Percentiles rank a stretch among this genome's conserved stretches.
Conservation (phyloP, 139 green algal genomes). For the Chlamydomonas incerta region DNA sequence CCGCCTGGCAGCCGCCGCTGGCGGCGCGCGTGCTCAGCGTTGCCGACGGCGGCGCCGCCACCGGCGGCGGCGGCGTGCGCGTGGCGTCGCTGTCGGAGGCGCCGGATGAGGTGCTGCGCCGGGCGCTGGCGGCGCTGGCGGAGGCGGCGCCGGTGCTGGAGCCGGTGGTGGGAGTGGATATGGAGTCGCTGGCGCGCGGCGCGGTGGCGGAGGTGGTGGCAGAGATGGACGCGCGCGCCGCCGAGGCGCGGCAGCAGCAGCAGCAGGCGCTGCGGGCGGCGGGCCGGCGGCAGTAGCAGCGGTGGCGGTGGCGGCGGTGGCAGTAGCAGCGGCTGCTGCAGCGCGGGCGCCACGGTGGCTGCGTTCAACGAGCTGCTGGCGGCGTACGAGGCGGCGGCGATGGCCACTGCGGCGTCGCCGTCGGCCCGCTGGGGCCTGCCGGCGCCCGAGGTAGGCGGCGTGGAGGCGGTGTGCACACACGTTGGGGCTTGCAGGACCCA, state of each 20-base stretch:
- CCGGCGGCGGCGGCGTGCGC: neutral
- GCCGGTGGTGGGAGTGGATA: constrained; percentile 14
- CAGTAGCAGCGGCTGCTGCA: neutral
- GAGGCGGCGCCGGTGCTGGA: constrained; percentile 5
- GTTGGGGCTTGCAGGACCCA: too few species aligned
- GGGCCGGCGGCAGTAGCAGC: too few species aligned
- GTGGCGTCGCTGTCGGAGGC: constrained; percentile 25
- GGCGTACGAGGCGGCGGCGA: constrained; percentile 17
- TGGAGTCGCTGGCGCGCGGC: constrained; percentile 2
- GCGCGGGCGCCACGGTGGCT: neutral
- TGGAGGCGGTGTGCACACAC: too few species aligned
- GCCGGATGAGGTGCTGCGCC: constrained; percentile 11
- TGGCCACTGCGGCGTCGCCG: neutral
- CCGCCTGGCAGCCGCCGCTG: neutral
- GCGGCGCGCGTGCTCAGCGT: neutral
- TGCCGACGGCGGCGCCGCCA: neutral
- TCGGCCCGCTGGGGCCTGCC: constrained; percentile 41
- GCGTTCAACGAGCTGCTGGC: constrained; percentile 37
- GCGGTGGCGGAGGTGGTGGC: constrained; percentile 27
- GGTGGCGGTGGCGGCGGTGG: too few species aligned
- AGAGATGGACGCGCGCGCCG: neutral
- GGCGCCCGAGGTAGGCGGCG: constrained; percentile 11
- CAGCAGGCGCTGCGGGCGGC: too few species aligned
- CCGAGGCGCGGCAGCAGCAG: too few species aligned
- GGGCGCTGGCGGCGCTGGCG: constrained; percentile 11